Evolutionary conservation across 352 stramenopile genomes (phyloP), one percentile per base, ranked within the genome.

Genomic region (Thalassiosira gravida): DNA sequence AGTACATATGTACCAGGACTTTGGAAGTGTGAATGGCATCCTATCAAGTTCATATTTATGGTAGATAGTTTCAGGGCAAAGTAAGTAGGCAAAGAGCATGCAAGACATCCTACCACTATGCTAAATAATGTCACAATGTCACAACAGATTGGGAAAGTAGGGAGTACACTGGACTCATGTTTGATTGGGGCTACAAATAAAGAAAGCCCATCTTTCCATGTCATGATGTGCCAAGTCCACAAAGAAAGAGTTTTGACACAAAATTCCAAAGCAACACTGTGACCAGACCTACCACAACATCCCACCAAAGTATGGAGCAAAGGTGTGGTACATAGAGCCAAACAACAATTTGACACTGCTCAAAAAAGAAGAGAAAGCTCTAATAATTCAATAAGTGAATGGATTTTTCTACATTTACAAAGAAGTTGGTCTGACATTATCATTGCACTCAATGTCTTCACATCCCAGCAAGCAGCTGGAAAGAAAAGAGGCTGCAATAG

Each of bases 171-270:
- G 76, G 80, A 16, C 18, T 88, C 18, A 67, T n/a, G 0, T 27
- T 88, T 11, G 29, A 76, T 20, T 84, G 80, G 74, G 53, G 84
- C 42, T 84, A 87, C 39, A 35, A 77, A 44, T 47, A 2, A 2
- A 20, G 2, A 5, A 7, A 22, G 52, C 58, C 25, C 65, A 73
- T 55, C 24, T 68, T 1, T 86, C 62, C 1, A 83, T 69, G 55
- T 44, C 30, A 32, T 56, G 32, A 0, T 86, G 74, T 22, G 22
- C 67, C 18, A 32, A 67, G 11, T 11, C 5, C 11, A 11, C 5
- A 11, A 11, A 11, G 5, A 42, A 42, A 11, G 5, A 42, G 11
- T 42, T 42, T 42, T 11, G 11, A 5, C 32, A 42, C 32, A 42
- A 42, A 42, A 5, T 42, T 11, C 32, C 5, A 42, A 42, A 42